phyloP scores from a whole-genome alignment of 2,329 filamentous ascomycete genomes.

The Fragosphaeria purpurea region DNA sequence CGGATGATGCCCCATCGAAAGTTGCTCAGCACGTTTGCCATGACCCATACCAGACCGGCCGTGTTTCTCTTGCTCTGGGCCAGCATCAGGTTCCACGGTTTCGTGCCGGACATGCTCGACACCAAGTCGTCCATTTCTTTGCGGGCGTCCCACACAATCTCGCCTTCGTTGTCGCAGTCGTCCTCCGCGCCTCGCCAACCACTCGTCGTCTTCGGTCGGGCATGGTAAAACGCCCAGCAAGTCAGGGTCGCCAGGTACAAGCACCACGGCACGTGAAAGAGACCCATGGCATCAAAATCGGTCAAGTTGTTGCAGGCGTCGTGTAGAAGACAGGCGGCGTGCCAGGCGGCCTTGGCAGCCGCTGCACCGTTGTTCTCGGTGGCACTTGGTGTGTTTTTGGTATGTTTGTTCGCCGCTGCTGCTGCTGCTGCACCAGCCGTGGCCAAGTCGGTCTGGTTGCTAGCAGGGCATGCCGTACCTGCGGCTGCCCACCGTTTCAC shows the following conservation, averaged over 20 bases:
- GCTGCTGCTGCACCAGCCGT: not conserved
- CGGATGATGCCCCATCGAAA: conserved; percentile 14
- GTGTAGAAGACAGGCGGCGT: conserved; percentile 8
- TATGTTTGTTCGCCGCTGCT: not conserved
- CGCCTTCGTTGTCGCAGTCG: not conserved
- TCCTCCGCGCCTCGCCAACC: not conserved
- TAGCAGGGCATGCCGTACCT: not conserved
- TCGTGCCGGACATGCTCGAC: not conserved
- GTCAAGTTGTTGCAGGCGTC: conserved; percentile 2
- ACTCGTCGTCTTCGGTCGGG: not conserved
- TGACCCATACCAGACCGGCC: conserved; percentile 11
- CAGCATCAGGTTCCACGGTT: not conserved
- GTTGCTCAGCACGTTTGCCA: conserved; percentile 10
- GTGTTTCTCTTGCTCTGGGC: not conserved
- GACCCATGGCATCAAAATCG: conserved; percentile 10
- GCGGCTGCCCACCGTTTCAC: conserved; percentile 9
- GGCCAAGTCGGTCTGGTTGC: not conserved
- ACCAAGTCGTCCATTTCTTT: conserved; percentile 9
- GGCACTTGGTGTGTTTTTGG: not conserved
- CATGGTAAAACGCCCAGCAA: conserved; percentile 11
- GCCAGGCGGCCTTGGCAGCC: conserved; percentile 6
- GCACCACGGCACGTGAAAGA: conserved; percentile 14
- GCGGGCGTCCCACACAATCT: conserved; percentile 12
- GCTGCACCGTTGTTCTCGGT: not conserved
- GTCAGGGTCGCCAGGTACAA: conserved; percentile 12